These are phyloP conservation scores for Nemania diffusa DNA, from an alignment of 2,329 filamentous ascomycete genomes.

Conservation along the genomic window DNA sequence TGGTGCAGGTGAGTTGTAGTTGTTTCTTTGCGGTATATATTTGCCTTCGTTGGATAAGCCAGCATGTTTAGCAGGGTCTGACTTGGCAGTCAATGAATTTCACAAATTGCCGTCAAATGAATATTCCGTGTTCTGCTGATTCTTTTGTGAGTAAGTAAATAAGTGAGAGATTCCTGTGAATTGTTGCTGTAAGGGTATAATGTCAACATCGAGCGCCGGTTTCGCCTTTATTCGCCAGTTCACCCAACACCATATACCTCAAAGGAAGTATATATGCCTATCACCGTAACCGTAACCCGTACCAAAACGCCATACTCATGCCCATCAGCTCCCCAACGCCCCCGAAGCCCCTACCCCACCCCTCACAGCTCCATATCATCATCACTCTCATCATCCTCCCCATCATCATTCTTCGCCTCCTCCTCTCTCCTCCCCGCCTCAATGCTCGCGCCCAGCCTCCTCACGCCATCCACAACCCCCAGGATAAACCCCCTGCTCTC, in stretches of 20 bases:
- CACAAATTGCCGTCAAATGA: background rate
- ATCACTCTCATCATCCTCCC: slow-evolving; percentile 71
- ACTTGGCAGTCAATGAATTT: background rate
- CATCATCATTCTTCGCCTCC: slow-evolving; percentile 69
- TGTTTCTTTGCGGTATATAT: slow-evolving; percentile 5
- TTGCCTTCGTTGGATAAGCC: background rate
- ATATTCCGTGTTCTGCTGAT: background rate
- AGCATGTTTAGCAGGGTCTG: slow-evolving; percentile 2
- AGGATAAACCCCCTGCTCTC: slow-evolving; percentile 86
- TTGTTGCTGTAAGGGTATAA: slow-evolving; percentile 15
- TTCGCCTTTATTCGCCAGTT: background rate
- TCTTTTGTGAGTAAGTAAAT: no score
- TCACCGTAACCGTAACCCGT: slow-evolving; percentile 2
- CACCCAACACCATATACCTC: background rate
- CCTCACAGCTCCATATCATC: slow-evolving; percentile 58
- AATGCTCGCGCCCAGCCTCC: slow-evolving; percentile 82
- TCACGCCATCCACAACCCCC: slow-evolving; percentile 87
- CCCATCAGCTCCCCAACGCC: background rate
- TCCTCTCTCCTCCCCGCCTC: slow-evolving; percentile 82
- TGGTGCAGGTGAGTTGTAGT: background rate
- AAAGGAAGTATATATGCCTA: slow-evolving; percentile 1
- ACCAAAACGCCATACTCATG: slow-evolving; percentile 21
- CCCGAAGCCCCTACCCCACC: background rate
- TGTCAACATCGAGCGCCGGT: background rate
- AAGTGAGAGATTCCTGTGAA: background rate